Evolutionary conservation across 2,329 filamentous ascomycete genomes (phyloP), one percentile per base, ranked within the genome.

Genomic region (Apiospora rasikravindrae): DNA sequence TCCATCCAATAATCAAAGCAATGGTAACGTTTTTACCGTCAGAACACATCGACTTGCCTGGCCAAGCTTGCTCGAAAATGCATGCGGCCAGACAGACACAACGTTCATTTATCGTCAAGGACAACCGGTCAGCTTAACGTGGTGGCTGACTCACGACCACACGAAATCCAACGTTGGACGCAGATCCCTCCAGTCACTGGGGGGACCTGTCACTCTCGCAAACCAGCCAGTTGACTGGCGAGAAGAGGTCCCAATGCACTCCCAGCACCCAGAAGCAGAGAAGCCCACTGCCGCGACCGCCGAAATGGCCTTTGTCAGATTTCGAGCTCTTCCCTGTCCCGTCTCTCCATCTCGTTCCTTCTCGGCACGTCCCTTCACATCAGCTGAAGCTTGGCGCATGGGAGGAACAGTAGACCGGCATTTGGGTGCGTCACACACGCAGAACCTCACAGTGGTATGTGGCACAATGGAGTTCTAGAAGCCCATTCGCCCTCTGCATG

Each of bases 361-460:
- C 22, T 24, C 4, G n/a, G 14, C n/a, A 51, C n/a, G n/a, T n/a
- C 8, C n/a, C 49, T 51, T 10, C 10, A 11, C n/a, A 10, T 13
- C n/a, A 51, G n/a, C n/a, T 26, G 49, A 51, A 51, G n/a, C 49
- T 51, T 51, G 49, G 49, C 49, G 49, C 49, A 51, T 49, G n/a
- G 49, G 49, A 14, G 4, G 26, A 22, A 33, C 10, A 19, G 26
- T 19, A 11, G 26, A 26, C 8, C 26, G 16, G 26, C 53, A 61
- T 19, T 61, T 33, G 26, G 26, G 53, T 61, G 26, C 6, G 53
- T 61, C 53, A 14, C 53, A 61, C 26, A 33, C 5, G 10, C 26
- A 61, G 26, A 33, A 24, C 13, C 16, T 61, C 26, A 14, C 26
- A 33, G 49, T 33, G 33, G 7, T 61, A 33, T 33, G 26, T 61